phyloP scores from a whole-genome alignment of 441 rosid genomes.

The Gossypium trilobum region DNA sequence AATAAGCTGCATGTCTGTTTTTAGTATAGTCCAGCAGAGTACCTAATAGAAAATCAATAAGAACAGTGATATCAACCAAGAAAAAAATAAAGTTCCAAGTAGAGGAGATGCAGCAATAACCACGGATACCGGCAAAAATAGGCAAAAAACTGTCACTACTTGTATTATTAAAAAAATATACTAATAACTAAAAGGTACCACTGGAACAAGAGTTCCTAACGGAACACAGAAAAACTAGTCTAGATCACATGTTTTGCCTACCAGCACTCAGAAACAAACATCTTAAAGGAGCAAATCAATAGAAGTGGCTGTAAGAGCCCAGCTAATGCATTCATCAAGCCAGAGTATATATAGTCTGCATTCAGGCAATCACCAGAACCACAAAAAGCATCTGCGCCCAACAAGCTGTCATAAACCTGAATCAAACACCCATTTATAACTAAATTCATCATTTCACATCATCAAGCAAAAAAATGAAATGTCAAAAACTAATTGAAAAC shows the following conservation, averaged over 20 bases:
- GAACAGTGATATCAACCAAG: not conserved
- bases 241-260: constrained; percentile 28
- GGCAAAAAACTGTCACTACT: not conserved
- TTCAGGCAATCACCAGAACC: constrained; percentile 89
- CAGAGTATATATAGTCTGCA: constrained; percentile 67
- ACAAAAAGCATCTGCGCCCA: constrained; percentile 83
- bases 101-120: not conserved
- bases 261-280: constrained; percentile 37
- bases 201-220: constrained; percentile 9
- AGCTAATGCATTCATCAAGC: constrained; percentile 67
- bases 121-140: not conserved
- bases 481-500: constrained; percentile 8
- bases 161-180: constrained; percentile 9
- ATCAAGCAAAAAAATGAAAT: constrained; percentile 22
- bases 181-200: constrained; percentile 12
- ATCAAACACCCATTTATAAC: constrained; percentile 69
- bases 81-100: constrained; percentile 9
- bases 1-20: not conserved
- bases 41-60: not conserved
- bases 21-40: not conserved
- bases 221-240: constrained; percentile 24
- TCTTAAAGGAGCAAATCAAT: constrained; percentile 45
- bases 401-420: constrained; percentile 90
- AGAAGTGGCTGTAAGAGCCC: constrained; percentile 61
- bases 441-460: constrained; percentile 47